Evolutionary conservation across 1,284 basidiomycete species (phyloP).

Genomic region (Pseudozyma thailandica): DNA sequence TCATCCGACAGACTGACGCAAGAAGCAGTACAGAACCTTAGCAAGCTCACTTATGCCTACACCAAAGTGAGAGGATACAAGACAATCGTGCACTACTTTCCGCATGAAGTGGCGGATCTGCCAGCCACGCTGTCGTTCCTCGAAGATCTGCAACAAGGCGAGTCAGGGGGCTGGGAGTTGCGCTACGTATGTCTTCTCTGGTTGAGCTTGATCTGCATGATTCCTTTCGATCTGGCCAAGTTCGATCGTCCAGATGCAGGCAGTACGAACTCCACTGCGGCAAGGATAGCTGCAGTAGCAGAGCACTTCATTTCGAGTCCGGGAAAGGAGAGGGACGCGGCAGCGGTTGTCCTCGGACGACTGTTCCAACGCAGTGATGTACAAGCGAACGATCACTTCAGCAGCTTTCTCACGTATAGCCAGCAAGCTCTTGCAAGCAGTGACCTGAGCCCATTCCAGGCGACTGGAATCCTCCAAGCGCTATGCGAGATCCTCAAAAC

Average conservation of each 20-base stretch:
- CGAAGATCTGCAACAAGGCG: slow-evolving; percentile 68
- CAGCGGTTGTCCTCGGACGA: slow-evolving; percentile 78
- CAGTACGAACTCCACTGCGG: slow-evolving; percentile 69
- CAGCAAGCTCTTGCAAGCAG: slow-evolving; percentile 7
- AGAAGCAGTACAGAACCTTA: slow-evolving; percentile 7
- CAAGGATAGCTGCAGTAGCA: slow-evolving; percentile 74
- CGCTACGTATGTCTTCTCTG: slow-evolving; percentile 88
- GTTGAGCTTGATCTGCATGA: slow-evolving; percentile 91
- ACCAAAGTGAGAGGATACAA: slow-evolving; percentile 92
- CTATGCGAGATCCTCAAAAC: slow-evolving; percentile 79
- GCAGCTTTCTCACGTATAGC: slow-evolving; percentile 18
- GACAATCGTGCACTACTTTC: slow-evolving; percentile 88
- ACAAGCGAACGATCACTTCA: slow-evolving; percentile 15
- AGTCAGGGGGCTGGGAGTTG: slow-evolving; percentile 76
- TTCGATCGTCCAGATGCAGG: slow-evolving; percentile 75
- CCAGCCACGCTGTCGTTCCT: slow-evolving; percentile 79
- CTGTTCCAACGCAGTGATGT: slow-evolving; percentile 76
- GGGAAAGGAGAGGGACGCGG: slow-evolving; percentile 83
- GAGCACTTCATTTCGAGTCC: slow-evolving; percentile 76
- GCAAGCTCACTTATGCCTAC: slow-evolving; percentile 79
- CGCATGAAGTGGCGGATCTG: slow-evolving; percentile 86
- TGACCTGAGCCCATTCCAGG: slow-evolving; percentile 46
- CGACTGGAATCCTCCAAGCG: slow-evolving; percentile 78
- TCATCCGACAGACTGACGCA: background rate
- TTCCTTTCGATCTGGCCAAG: slow-evolving; percentile 89